Conservation (phyloP, 495 filamentous ascomycete genomes). For the Echria macrotheca region DNA sequence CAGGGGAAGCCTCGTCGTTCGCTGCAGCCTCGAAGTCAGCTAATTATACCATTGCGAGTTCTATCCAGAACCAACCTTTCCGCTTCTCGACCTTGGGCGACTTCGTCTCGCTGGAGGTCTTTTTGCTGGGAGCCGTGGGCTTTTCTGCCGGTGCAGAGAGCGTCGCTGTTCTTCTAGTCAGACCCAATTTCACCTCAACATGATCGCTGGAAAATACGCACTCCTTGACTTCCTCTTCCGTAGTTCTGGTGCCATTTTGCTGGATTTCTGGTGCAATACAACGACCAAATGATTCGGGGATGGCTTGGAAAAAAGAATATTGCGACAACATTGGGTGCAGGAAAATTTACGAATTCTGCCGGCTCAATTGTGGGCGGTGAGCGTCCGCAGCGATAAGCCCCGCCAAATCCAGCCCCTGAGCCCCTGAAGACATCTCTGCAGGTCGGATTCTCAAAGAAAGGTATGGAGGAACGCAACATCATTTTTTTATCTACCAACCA, state of each 20-base stretch:
- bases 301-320: background rate
- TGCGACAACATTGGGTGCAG: background rate
- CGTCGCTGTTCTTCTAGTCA: background rate
- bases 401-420: background rate
- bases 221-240: slow-evolving; percentile 71
- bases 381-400: background rate
- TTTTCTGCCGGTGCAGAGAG: slow-evolving; percentile 30
- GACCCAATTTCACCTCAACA: background rate
- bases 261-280: too few relatives aligned
- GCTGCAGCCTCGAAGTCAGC: slow-evolving; percentile 14
- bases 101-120: slow-evolving; percentile 44
- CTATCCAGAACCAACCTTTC: slow-evolving; percentile 36
- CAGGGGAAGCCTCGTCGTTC: slow-evolving; percentile 38
- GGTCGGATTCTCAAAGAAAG: too few relatives aligned
- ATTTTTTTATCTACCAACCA: background rate
- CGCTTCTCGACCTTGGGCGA: slow-evolving; percentile 42
- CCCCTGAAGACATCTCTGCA: too few relatives aligned
- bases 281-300: too few relatives aligned
- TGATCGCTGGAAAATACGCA: slow-evolving; percentile 30
- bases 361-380: background rate
- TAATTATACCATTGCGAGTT: background rate
- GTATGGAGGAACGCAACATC: background rate
- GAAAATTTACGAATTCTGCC: slow-evolving; percentile 2
- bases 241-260: slow-evolving; percentile 61
- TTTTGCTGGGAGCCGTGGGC: slow-evolving; percentile 46